Percentiles rank a stretch among this genome's conserved stretches.
These are phyloP conservation scores for Geranium rotundifolium DNA, from an alignment of 345 rosid genomes.

Conservation along the genomic window DNA sequence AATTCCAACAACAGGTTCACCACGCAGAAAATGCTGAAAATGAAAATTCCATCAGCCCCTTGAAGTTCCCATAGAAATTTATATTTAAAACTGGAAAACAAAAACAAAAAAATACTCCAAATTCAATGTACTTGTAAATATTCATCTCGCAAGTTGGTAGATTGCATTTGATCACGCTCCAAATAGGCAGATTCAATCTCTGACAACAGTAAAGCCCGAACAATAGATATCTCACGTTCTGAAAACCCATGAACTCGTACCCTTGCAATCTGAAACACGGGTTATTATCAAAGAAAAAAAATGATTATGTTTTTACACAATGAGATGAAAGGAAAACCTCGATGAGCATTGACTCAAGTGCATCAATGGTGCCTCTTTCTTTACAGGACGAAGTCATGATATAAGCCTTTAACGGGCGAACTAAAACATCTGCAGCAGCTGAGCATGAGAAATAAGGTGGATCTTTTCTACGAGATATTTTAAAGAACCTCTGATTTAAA, in stretches of 20 bases:
- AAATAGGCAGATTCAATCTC: slow-evolving; percentile 92
- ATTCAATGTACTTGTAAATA: slow-evolving; percentile 53
- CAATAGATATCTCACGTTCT: slow-evolving; percentile 77
- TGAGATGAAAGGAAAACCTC: slow-evolving; percentile 41
- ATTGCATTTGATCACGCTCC: slow-evolving; percentile 90
- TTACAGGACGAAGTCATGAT: slow-evolving; percentile 74
- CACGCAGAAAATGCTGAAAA: slow-evolving; percentile 48
- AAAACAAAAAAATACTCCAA: not conserved
- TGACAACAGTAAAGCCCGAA: slow-evolving; percentile 68
- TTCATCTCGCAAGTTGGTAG: slow-evolving; percentile 80
- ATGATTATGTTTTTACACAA: not conserved
- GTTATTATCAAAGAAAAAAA: slow-evolving; percentile 7
- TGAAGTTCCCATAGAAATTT: not conserved
- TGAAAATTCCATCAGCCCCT: slow-evolving; percentile 1
- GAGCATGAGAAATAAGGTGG: slow-evolving; percentile 92
- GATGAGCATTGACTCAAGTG: slow-evolving; percentile 76
- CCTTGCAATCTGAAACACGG: slow-evolving; percentile 64
- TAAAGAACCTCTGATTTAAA: slow-evolving; percentile 78
- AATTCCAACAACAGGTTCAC: slow-evolving; percentile 80
- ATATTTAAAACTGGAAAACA: slow-evolving; percentile 1
- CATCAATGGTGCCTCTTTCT: slow-evolving; percentile 67
- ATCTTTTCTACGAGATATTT: slow-evolving; percentile 60
- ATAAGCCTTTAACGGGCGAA: slow-evolving; percentile 64
- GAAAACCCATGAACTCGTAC: slow-evolving; percentile 86
- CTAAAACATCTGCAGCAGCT: slow-evolving; percentile 66